A percentile compares a stretch with the other conserved stretches of the same genome.
phyloP scores from a whole-genome alignment of 2,329 filamentous ascomycete genomes.

The Samsoniella hepiali region DNA sequence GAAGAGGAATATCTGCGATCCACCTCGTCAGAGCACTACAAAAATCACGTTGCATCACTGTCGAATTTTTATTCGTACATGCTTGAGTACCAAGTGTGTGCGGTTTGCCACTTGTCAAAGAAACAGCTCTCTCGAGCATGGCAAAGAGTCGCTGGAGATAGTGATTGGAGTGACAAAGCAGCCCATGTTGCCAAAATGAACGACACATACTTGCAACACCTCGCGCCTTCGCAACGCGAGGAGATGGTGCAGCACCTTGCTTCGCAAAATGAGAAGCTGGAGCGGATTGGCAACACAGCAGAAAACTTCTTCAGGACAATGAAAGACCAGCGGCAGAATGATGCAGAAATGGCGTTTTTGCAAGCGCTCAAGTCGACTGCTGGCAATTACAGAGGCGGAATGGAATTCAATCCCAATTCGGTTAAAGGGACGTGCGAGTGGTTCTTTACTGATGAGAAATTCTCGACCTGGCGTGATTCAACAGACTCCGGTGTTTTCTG shows the following conservation, averaged over 20 bases:
- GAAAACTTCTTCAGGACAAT: not conserved
- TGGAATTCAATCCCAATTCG: not conserved
- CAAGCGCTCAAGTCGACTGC: not conserved
- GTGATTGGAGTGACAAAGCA: not conserved
- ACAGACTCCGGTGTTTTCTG: not conserved
- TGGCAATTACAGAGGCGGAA: not conserved
- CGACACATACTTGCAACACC: not conserved
- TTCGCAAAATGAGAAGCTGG: not conserved
- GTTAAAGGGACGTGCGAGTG: constrained; percentile 11
- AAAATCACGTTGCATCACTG: not conserved
- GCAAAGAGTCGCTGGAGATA: not conserved
- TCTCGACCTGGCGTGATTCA: not conserved
- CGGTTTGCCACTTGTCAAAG: constrained; percentile 1
- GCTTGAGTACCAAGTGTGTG: constrained; percentile 5
- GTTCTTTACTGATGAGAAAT: not conserved
- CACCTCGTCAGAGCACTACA: not conserved
- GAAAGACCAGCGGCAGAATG: not conserved
- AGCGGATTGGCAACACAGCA: not conserved
- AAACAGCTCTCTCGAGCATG: constrained; percentile 6
- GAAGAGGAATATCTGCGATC: not conserved
- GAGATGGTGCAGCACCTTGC: not conserved
- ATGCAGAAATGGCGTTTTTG: not conserved
- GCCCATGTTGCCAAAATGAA: not conserved
- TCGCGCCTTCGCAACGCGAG: not conserved
- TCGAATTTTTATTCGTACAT: not conserved